Evolutionary conservation across 2,329 filamentous ascomycete species (phyloP).

Genomic region (Fusarium oligoseptatum): DNA sequence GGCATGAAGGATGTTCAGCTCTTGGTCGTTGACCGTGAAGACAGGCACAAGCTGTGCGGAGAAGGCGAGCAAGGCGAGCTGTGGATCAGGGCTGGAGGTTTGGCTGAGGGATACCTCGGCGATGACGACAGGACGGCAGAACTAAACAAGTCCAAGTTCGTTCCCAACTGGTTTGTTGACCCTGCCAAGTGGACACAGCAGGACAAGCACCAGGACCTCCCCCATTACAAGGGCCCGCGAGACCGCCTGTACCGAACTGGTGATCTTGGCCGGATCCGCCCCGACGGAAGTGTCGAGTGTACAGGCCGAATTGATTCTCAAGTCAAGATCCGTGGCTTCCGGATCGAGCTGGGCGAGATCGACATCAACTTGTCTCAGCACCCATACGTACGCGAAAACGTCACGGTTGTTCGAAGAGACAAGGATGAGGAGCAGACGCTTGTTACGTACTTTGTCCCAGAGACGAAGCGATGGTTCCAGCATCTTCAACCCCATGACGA

Average conservation of each 20-base stretch:
- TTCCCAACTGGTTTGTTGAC: slow-evolving; percentile 89
- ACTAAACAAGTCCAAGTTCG: slow-evolving; percentile 81
- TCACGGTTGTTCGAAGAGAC: slow-evolving; percentile 76
- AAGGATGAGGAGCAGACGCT: slow-evolving; percentile 78
- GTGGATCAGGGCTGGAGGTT: slow-evolving; percentile 82
- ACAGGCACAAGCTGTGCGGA: slow-evolving; percentile 76
- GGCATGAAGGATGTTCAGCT: slow-evolving; percentile 94
- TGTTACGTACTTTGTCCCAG: slow-evolving; percentile 89
- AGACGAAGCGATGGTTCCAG: slow-evolving; percentile 73
- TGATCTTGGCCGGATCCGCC: slow-evolving; percentile 75
- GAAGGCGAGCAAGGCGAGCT: slow-evolving; percentile 89
- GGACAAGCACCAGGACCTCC: slow-evolving; percentile 67
- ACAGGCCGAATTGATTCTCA: slow-evolving; percentile 88
- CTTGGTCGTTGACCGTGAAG: slow-evolving; percentile 81
- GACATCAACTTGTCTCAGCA: slow-evolving; percentile 84
- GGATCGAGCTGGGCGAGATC: slow-evolving; percentile 95
- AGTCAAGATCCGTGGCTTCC: slow-evolving; percentile 95
- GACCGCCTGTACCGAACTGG: slow-evolving; percentile 91
- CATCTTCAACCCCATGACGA: slow-evolving; percentile 71
- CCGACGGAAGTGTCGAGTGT: slow-evolving; percentile 78
- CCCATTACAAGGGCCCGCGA: slow-evolving; percentile 73
- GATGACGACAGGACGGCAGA: slow-evolving; percentile 51
- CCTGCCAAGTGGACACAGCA: slow-evolving; percentile 75
- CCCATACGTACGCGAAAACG: slow-evolving; percentile 83
- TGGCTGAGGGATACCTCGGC: slow-evolving; percentile 84